Percentiles rank a stretch among this genome's conserved stretches.
Evolutionary conservation across 1,139 yeast genomes (phyloP).

Genomic region (Yamadazyma sp.): DNA sequence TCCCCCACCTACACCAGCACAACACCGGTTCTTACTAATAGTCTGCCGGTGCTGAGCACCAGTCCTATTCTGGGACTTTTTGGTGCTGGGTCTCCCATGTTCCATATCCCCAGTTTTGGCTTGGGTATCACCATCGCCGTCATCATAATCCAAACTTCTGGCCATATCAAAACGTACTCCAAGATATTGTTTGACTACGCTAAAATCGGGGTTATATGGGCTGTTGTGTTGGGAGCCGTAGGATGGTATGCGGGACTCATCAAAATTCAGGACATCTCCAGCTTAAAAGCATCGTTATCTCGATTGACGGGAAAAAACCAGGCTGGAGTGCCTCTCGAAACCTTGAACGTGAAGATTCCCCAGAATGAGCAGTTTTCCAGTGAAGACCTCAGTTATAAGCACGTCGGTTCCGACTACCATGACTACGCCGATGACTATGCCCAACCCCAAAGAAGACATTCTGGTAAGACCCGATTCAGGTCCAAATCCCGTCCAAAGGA

Average conservation of each 20-base stretch:
- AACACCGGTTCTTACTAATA: too few species aligned
- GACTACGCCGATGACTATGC: constrained; percentile 9
- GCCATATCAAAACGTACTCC: constrained; percentile 22
- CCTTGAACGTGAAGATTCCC: not conserved
- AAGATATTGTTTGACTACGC: constrained; percentile 20
- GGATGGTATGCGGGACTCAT: constrained; percentile 35
- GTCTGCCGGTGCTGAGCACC: not conserved
- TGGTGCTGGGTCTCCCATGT: constrained; percentile 10
- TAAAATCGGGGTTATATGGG: constrained; percentile 28
- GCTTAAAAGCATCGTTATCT: constrained; percentile 1
- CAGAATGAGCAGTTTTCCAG: not conserved
- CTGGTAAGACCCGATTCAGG: constrained; percentile 3
- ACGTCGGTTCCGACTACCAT: not conserved
- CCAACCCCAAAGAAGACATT: constrained; percentile 4
- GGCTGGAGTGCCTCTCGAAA: not conserved
- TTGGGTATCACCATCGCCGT: constrained; percentile 29
- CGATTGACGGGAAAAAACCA: not conserved
- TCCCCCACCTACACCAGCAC: too few species aligned
- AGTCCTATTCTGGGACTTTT: not conserved
- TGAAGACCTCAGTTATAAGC: not conserved
- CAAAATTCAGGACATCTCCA: constrained; percentile 22
- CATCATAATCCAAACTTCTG: constrained; percentile 21
- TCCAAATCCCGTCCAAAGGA: constrained; percentile 6
- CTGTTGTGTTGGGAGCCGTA: constrained; percentile 22
- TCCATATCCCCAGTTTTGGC: constrained; percentile 34